A percentile compares a stretch with the other conserved stretches of the same genome.
These are phyloP conservation scores for Zarea fungicola DNA, from an alignment of 2,329 filamentous ascomycete genomes.

Conservation along the genomic window DNA sequence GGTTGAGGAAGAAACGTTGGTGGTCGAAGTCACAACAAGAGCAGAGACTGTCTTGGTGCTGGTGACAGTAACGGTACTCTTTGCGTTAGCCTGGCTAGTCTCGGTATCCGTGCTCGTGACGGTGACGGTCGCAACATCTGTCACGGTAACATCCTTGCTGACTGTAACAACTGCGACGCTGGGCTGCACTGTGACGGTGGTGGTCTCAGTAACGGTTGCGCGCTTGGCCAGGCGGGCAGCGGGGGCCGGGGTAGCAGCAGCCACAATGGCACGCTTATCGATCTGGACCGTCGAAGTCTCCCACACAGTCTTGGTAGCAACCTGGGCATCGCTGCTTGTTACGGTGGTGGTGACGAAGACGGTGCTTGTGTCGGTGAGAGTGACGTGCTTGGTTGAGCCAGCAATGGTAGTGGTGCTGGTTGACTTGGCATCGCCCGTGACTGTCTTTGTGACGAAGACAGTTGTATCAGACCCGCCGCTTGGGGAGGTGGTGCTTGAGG, in stretches of 20 bases:
- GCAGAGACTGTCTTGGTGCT: conserved; percentile 25
- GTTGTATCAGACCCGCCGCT: conserved; percentile 22
- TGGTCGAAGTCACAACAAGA: conserved; percentile 25
- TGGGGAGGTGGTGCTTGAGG: neutral
- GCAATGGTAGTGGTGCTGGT: conserved; percentile 12
- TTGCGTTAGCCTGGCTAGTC: conserved; percentile 30
- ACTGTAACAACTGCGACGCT: conserved; percentile 22
- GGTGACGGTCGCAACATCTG: conserved; percentile 24
- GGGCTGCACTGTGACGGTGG: conserved; percentile 27
- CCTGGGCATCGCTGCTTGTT: conserved; percentile 29
- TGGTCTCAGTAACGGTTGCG: conserved; percentile 26
- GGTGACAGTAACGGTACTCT: conserved; percentile 33
- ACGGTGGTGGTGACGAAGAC: conserved; percentile 32
- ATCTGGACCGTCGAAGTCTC: conserved; percentile 30
- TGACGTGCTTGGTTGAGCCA: conserved; percentile 17
- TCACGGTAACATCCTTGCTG: conserved; percentile 28
- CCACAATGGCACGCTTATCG: conserved; percentile 26
- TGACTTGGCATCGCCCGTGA: conserved; percentile 19
- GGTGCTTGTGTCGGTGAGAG: conserved; percentile 20
- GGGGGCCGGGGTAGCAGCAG: conserved; percentile 23
- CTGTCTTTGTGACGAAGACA: conserved; percentile 26
- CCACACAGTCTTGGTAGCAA: conserved; percentile 31
- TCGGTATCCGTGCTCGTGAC: conserved; percentile 27
- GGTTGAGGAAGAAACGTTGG: conserved; percentile 21
- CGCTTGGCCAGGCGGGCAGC: conserved; percentile 27